Percentiles rank a stretch among this genome's conserved stretches.
phyloP scores from a whole-genome alignment of 495 filamentous ascomycete species.

The Tuber calosporum region DNA sequence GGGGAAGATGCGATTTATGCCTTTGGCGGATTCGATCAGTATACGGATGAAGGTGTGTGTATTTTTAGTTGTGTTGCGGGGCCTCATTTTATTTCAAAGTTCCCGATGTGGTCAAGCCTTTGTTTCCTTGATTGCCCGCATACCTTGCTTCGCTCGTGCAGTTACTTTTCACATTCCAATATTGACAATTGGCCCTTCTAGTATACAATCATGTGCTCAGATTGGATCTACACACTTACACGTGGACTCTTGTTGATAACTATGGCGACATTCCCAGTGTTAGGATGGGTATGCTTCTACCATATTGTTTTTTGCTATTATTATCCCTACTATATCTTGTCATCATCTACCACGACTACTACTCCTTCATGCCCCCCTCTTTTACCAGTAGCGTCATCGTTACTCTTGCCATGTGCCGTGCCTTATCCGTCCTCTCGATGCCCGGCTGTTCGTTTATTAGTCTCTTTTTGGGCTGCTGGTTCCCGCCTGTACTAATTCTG shows the following conservation, averaged over 20 bases:
- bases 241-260: constrained; percentile 95
- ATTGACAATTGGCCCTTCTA: constrained; percentile 32
- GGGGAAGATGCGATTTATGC: constrained; percentile 94
- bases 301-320: constrained; percentile 13
- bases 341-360: constrained; percentile 7
- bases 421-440: background rate
- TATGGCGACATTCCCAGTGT: constrained; percentile 98
- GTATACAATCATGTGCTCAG: constrained; percentile 96
- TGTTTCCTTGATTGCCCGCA: constrained; percentile 3
- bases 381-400: background rate
- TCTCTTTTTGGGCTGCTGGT: background rate
- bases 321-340: constrained; percentile 15
- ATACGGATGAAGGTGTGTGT: constrained; percentile 75
- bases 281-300: constrained; percentile 69
- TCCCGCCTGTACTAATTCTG: constrained; percentile 16
- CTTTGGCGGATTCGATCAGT: constrained; percentile 98
- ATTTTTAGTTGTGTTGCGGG: constrained; percentile 2
- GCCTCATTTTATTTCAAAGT: background rate
- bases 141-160: constrained; percentile 8
- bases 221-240: constrained; percentile 73
- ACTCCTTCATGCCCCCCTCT: background rate
- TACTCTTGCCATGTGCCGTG: background rate
- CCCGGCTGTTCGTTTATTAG: background rate
- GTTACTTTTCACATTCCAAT: constrained; percentile 19
- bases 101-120: background rate